Base-by-base conservation (phyloP, 2,329 filamentous ascomycete species). In the Clonostachys rosea region DNA sequence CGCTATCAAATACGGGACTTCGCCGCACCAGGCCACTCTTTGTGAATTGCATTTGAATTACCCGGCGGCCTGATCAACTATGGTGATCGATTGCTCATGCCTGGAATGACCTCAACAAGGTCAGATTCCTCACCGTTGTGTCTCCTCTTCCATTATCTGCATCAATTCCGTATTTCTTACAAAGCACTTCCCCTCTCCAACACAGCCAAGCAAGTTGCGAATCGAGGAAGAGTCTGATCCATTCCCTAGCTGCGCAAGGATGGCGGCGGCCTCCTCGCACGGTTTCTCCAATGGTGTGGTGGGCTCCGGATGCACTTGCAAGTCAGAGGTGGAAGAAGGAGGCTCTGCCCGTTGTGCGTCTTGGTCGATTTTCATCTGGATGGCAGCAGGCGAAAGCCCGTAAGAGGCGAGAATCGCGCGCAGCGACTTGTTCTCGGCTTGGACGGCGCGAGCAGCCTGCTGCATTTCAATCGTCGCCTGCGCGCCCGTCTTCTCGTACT, bases 391-490 rank as follows among this genome's bases (percentile, higher is more conserved):
- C 4, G 24, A 30, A 30, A 30, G 24, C 24, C 24, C 24, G 24
- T 30, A 30, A 30, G 24, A 9, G 24, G 36, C 36, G 17, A 39
- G 36, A n/a, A 39, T 39, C 2, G 52, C 57, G 14, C 43, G 24
- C 43, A 49, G 34, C 6, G 34, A 18, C 12, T 10, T 6, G 34
- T 49, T 49, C 35, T 49, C 43, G 30, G 24, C 40, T 14, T 17
- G 34, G 17, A 49, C 47, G 14, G 33, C 41, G 11, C 74, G 69
- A 6, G 78, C 77, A 2, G 73, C 74, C 30, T 65, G 66, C 58
- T 81, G 78, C 71, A 82, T 76, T 56, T 76, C 73, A 11, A 73
- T 54, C 4, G 73, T 74, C 5, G 77, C 78, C 47, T 70, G 65
- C 14, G 74, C 66, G 18, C 72, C 76, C 6, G 60, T 65, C n/a